Base-by-base conservation (phyloP, 148 eudicot genomes). In the Spergularia marina region DNA sequence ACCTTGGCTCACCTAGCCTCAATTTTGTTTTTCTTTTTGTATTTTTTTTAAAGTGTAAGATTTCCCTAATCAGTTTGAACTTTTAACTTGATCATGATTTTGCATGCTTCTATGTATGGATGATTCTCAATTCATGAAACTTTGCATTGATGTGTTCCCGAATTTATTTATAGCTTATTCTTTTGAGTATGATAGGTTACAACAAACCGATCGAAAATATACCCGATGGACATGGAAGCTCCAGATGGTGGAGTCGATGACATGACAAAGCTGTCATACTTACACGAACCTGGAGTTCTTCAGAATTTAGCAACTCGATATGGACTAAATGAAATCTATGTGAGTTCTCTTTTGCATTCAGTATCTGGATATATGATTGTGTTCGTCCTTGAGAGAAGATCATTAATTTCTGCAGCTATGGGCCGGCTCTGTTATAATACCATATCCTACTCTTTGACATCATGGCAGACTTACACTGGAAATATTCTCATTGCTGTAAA, bases 201-300 rank as follows among this genome's bases (percentile, higher is more conserved):
- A 40, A 82, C 79, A 66, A 86, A 70, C 55, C 76, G 84, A 74
- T 84, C 90, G 18, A 89, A 79, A 51, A 83, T 88, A 72, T 90
- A 87, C 73, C 94, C 97, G 15, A 91, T 86, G 83, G 98, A 94
- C 77, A 77, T 84, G 82, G 98, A 94, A 77, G 97, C 98, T 74
- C 98, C 97, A 70, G 87, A 84, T 81, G 90, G 91, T 59, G 98
- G 98, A 70, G 97, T 88, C 74, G 98, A 94, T 90, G 98, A 94
- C 88, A 94, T 94, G 98, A 94, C 97, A 57, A 94, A 88, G 74
- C 83, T 94, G 72, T 90, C 97, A 64, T 94, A 94, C 84, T 79
- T 94, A 86, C 95, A 94, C 60, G 98, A 94, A 79, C 98, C 98
- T 49, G 98, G 93, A 79, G 97, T 94, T 81, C 79, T 94, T 72